phyloP scores from a whole-genome alignment of 2,329 filamentous ascomycete species.

The Pseudogymnoascus pannorum region DNA sequence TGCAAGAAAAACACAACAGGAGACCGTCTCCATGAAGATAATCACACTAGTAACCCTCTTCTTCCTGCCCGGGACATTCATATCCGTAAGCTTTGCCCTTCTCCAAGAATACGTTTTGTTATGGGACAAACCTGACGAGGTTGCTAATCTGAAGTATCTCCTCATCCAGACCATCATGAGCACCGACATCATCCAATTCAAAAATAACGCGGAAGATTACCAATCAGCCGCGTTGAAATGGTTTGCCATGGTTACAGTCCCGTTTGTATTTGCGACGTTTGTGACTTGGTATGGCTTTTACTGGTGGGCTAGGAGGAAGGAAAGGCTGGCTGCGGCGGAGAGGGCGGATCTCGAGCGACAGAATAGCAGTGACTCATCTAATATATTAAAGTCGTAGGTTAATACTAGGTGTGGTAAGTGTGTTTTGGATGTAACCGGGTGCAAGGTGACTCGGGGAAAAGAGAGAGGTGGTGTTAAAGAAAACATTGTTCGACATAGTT shows the following conservation, averaged over 20 bases:
- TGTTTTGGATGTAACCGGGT: no score
- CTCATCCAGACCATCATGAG: slow-evolving; percentile 34
- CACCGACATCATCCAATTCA: slow-evolving; percentile 31
- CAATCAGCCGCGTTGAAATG: slow-evolving; percentile 23
- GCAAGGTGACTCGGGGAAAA: no score
- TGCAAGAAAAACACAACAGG: slow-evolving; percentile 31
- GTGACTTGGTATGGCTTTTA: slow-evolving; percentile 30
- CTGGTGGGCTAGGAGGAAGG: slow-evolving; percentile 21
- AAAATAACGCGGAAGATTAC: slow-evolving; percentile 18
- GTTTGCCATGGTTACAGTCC: slow-evolving; percentile 30
- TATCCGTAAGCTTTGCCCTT: slow-evolving; percentile 29
- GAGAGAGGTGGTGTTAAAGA: no score
- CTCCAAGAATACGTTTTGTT: background rate
- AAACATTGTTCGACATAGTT: no score
- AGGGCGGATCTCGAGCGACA: no score
- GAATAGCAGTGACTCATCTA: no score
- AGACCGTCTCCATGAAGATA: slow-evolving; percentile 36
- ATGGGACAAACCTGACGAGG: background rate
- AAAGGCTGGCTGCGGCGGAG: background rate
- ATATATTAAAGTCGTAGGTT: no score
- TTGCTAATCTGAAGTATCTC: background rate
- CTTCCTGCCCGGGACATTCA: slow-evolving; percentile 37
- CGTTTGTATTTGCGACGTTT: slow-evolving; percentile 31
- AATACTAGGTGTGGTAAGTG: no score
- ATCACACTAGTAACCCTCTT: slow-evolving; percentile 37